phyloP scores from a whole-genome alignment of 2,329 filamentous ascomycete species.

The Arthrobotrys iridis region DNA sequence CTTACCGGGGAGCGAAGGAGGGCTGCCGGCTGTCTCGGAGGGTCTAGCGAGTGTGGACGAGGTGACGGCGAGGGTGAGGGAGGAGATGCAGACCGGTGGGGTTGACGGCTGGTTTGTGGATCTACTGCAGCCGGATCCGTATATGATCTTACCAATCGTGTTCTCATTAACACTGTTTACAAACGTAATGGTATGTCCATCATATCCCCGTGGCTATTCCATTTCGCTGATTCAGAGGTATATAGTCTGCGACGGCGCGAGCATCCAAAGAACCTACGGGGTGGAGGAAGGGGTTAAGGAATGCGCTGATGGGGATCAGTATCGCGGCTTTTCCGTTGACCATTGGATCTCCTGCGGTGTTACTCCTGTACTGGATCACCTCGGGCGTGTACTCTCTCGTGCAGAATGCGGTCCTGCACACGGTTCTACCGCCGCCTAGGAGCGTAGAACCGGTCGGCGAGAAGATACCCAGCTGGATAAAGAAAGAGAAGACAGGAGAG shows the following conservation, averaged over 20 bases:
- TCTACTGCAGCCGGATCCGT: slow-evolving; percentile 55
- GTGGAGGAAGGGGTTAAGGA: slow-evolving; percentile 35
- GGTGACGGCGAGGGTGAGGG: neutral
- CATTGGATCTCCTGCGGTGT: slow-evolving; percentile 22
- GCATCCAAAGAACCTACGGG: slow-evolving; percentile 1
- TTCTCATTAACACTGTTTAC: slow-evolving; percentile 56
- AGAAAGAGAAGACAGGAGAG: slow-evolving; percentile 10
- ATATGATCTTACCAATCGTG: slow-evolving; percentile 54
- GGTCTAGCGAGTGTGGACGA: neutral
- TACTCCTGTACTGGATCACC: slow-evolving; percentile 46
- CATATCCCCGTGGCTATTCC: neutral
- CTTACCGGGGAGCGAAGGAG: neutral
- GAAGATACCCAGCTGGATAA: slow-evolving; percentile 32
- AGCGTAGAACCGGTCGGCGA: slow-evolving; percentile 13
- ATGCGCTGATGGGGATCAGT: slow-evolving; percentile 17
- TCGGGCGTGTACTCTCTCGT: slow-evolving; percentile 34
- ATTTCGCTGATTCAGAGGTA: neutral
- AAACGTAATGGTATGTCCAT: slow-evolving; percentile 45
- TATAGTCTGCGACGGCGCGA: neutral
- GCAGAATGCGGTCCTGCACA: slow-evolving; percentile 31
- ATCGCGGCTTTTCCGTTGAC: slow-evolving; percentile 34
- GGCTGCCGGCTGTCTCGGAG: neutral
- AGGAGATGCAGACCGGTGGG: slow-evolving; percentile 37
- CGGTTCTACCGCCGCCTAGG: neutral
- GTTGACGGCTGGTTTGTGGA: slow-evolving; percentile 55